Conservation (phyloP, 805 yeast genomes). For the Yamadazyma ubonensis region DNA sequence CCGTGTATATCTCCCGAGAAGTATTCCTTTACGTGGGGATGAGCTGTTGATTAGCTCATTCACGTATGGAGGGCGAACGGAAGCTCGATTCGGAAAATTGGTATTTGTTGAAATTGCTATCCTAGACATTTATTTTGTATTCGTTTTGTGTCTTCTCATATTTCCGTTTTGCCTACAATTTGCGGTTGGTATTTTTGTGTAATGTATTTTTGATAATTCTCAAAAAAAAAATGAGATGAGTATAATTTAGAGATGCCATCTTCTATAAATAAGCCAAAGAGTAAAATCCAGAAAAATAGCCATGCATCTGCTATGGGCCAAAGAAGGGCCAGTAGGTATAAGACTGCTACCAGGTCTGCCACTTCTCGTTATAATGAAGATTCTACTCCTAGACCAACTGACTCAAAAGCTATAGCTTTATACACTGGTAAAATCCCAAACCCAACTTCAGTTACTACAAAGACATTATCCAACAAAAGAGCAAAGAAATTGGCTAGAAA, state of each 20-base stretch:
- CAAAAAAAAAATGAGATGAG: conserved; percentile 8
- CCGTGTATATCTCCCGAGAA: too few relatives aligned
- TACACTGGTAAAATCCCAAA: conserved; percentile 35
- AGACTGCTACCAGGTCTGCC: conserved; percentile 46
- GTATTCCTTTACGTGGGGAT: too few relatives aligned
- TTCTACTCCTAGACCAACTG: conserved; percentile 42
- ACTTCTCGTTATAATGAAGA: conserved; percentile 37
- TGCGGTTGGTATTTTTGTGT: too few relatives aligned
- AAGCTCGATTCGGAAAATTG: too few relatives aligned
- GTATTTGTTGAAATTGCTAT: too few relatives aligned
- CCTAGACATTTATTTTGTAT: too few relatives aligned
- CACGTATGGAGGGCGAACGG: too few relatives aligned
- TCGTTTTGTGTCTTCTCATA: too few relatives aligned
- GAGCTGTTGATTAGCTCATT: too few relatives aligned
- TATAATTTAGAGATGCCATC: conserved; percentile 59
- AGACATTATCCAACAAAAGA: conserved; percentile 73
- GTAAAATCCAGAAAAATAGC: conserved; percentile 48
- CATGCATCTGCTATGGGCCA: conserved; percentile 51
- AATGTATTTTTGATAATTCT: too few relatives aligned
- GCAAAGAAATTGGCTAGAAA: conserved; percentile 79
- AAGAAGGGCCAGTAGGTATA: conserved; percentile 54
- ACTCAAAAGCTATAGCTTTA: conserved; percentile 44
- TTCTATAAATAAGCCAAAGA: conserved; percentile 76
- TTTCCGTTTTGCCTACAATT: too few relatives aligned
- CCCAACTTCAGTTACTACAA: conserved; percentile 46